Conservation (phyloP, 495 filamentous ascomycete species). For the Penicillium alfredii region DNA sequence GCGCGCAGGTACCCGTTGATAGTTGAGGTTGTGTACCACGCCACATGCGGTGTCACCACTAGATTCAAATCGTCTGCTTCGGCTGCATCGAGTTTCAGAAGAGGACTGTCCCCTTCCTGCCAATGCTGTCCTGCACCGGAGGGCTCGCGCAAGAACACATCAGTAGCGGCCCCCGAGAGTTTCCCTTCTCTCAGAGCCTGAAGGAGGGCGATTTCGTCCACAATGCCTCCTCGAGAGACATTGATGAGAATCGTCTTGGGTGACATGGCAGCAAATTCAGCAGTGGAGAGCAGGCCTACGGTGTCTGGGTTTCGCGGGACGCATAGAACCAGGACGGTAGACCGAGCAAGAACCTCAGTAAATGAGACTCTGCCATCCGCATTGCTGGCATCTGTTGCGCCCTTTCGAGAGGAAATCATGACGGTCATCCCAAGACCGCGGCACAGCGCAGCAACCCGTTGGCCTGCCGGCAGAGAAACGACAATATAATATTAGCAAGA, state of each 20-base stretch:
- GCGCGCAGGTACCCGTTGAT: too few relatives aligned
- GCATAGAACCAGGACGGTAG: conserved; percentile 42
- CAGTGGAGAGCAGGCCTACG: conserved; percentile 36
- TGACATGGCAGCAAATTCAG: conserved; percentile 47
- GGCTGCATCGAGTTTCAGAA: too few relatives aligned
- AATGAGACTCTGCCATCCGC: conserved; percentile 38
- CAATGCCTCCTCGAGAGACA: conserved; percentile 51
- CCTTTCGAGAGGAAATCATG: conserved; percentile 46
- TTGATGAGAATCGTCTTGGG: conserved; percentile 47
- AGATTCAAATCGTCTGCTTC: too few relatives aligned
- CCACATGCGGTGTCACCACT: too few relatives aligned
- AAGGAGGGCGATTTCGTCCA: conserved; percentile 47
- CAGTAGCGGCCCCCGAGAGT: conserved; percentile 48
- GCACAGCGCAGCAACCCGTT: conserved; percentile 23
- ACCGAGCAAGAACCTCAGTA: conserved; percentile 31
- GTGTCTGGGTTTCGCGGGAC: conserved; percentile 40
- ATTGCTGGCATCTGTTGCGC: conserved; percentile 12
- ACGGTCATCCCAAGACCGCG: conserved; percentile 46
- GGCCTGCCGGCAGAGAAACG: too few relatives aligned
- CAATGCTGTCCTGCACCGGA: too few relatives aligned
- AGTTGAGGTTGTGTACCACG: too few relatives aligned
- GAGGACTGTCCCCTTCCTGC: too few relatives aligned
- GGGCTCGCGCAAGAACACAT: too few relatives aligned
- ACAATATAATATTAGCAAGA: too few relatives aligned
- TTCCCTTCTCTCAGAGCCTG: conserved; percentile 35